phyloP scores from a whole-genome alignment of 192 early-diverging fungal genomes.

The Rhizophagus prolifer region DNA sequence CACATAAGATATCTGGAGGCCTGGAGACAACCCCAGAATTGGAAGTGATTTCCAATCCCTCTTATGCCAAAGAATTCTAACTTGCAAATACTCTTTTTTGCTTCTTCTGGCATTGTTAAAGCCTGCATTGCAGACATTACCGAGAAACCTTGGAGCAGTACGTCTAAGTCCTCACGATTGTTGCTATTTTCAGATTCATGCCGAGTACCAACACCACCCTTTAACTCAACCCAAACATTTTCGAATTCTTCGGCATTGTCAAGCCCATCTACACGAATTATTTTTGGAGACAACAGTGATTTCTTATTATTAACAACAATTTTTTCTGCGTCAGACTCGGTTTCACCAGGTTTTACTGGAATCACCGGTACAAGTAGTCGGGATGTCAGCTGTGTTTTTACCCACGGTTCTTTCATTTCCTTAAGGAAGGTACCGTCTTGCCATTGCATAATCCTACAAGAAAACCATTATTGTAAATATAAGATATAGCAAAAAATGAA shows the following conservation, averaged over 20 bases:
- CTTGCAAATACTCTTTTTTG: conserved; percentile 11
- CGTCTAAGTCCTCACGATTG: conserved; percentile 19
- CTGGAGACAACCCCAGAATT: conserved; percentile 16
- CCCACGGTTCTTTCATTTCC: conserved; percentile 17
- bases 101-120: conserved; percentile 19
- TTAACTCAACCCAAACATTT: conserved; percentile 19
- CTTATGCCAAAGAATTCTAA: conserved; percentile 28
- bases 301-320: conserved; percentile 17
- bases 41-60: conserved; percentile 21
- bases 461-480: conserved; percentile 17
- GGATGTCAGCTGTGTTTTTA: conserved; percentile 7
- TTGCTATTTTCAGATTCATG: conserved; percentile 17
- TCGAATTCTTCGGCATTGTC: conserved; percentile 22
- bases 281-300: conserved; percentile 8
- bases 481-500: not conserved
- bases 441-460: conserved; percentile 19
- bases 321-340: conserved; percentile 17
- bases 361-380: not conserved
- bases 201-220: conserved; percentile 13
- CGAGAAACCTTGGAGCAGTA: conserved; percentile 16
- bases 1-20: conserved; percentile 15
- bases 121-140: conserved; percentile 25
- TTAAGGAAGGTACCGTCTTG: conserved; percentile 17
- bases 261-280: conserved; percentile 18
- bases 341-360: conserved; percentile 10